Evolutionary conservation across 2,329 filamentous ascomycete genomes (phyloP), one percentile per base, ranked within the genome.

Genomic region (Phialemonium atrogriseum): DNA sequence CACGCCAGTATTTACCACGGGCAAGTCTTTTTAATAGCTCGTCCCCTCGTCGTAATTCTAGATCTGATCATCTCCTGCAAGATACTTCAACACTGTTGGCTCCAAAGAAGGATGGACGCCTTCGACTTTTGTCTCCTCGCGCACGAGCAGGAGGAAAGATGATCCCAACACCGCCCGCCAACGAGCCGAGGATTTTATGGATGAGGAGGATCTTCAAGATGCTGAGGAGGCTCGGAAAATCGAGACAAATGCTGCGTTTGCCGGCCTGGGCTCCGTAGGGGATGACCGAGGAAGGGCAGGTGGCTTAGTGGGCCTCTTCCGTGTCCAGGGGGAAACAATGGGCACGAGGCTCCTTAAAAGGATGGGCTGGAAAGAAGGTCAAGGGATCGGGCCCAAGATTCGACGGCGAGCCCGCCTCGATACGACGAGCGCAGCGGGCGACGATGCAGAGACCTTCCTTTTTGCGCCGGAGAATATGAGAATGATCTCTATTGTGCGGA

Each of bases 101-200:
- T 95, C 89, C 35, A 96, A 96, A 58, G 89, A 98, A 67, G 91
- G 91, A 63, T 98, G 89, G 89, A 80, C 85, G 1, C 91, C 91
- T 2, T 79, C 85, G 14, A 82, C 84, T 0, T 98, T 96, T 55
- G 80, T 94, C 8, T 96, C 89, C 6, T 95, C 88, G 31, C 82
- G 91, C 15, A 64, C 74, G 23, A 85, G 84, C 48, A 82, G 87
- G 34, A 77, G 71, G 42, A 84, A 84, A 50, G 73, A 83, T 62
- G 67, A 64, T 20, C 37, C 65, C n/a, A 68, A 73, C 40, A 45
- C 59, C 3, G 44, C 45, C 7, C 58, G 70, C 41, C 77, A 83
- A 50, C 76, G 79, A 28, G 74, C 78, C 1, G 87, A 96, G 55
- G 88, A 96, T 51, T 96, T 88, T 47, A 98, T 98, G 91, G 91